A percentile compares a stretch with the other conserved stretches of the same genome.
These are phyloP conservation scores for Dactylellina parvicollis DNA, from an alignment of 2,329 filamentous ascomycete genomes.

Conservation along the genomic window DNA sequence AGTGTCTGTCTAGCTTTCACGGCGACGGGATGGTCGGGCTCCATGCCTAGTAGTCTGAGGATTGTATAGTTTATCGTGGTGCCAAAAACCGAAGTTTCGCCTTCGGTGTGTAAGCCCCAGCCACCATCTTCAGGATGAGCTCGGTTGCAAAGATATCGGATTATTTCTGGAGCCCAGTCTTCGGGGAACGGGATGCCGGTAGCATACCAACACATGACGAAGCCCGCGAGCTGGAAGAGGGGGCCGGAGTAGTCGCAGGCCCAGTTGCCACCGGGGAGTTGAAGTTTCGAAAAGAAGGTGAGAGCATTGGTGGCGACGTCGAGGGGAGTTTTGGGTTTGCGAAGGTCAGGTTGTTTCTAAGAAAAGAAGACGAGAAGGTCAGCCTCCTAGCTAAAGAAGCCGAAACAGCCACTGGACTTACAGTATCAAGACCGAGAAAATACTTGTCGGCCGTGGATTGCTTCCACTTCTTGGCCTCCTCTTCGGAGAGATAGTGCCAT, in stretches of 20 bases:
- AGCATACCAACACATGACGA: constrained; percentile 86
- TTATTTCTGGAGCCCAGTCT: constrained; percentile 85
- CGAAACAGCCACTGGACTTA: constrained; percentile 64
- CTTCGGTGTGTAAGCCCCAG: constrained; percentile 96
- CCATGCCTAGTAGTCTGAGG: constrained; percentile 82
- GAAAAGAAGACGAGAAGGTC: not conserved
- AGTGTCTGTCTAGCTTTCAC: constrained; percentile 82
- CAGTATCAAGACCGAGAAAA: constrained; percentile 80
- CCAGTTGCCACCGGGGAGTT: constrained; percentile 91
- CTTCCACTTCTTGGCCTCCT: constrained; percentile 79
- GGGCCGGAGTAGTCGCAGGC: constrained; percentile 97
- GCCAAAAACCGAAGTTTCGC: constrained; percentile 89
- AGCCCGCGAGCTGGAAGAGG: constrained; percentile 89
- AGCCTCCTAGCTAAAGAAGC: not conserved
- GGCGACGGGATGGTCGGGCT: constrained; percentile 84
- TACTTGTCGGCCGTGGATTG: constrained; percentile 91
- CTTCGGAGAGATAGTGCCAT: constrained; percentile 88
- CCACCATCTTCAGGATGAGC: constrained; percentile 90
- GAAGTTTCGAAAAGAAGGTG: constrained; percentile 86
- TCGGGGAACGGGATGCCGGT: constrained; percentile 86
- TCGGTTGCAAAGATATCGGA: constrained; percentile 86
- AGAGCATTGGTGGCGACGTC: constrained; percentile 84
- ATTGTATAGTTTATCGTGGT: constrained; percentile 87
- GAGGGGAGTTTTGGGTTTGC: constrained; percentile 75
- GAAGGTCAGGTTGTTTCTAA: constrained; percentile 78